phyloP scores from a whole-genome alignment of 768 basidiomycete species.

The Podaxis sp. region DNA sequence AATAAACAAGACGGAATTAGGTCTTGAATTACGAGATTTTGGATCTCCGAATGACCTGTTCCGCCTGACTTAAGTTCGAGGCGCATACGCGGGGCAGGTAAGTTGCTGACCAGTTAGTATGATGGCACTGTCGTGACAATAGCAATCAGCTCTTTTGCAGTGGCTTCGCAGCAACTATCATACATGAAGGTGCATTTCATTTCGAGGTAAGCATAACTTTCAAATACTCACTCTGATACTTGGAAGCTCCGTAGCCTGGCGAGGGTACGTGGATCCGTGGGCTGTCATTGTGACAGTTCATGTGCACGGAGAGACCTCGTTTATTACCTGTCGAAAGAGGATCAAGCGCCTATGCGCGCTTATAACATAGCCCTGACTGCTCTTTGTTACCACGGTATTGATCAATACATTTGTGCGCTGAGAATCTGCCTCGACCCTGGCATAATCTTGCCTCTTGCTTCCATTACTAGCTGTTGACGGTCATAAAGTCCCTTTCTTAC shows the following conservation, averaged over 20 bases:
- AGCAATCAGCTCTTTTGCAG: too few species aligned
- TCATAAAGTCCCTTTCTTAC: neutral
- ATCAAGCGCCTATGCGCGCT: neutral
- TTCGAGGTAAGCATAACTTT: neutral
- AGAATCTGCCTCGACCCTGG: neutral
- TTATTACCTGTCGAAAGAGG: too few species aligned
- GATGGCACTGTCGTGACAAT: neutral
- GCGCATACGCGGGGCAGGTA: too few species aligned
- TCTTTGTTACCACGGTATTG: slow-evolving; percentile 1
- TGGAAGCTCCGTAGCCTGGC: neutral
- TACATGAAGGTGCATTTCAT: too few species aligned
- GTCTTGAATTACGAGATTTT: too few species aligned
- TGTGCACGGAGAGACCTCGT: neutral
- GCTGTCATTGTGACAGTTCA: neutral
- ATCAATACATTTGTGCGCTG: slow-evolving; percentile 1
- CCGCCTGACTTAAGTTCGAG: too few species aligned
- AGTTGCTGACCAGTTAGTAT: too few species aligned
- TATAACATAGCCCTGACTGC: neutral
- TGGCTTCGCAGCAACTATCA: too few species aligned
- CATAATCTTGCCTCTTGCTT: neutral
- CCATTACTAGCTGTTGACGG: neutral
- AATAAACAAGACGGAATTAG: too few species aligned
- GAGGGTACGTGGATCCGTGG: neutral
- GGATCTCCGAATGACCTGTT: too few species aligned
- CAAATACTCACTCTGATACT: neutral